phyloP scores from a whole-genome alignment of 1,284 basidiomycete genomes.

The Ganoderma sp. region DNA sequence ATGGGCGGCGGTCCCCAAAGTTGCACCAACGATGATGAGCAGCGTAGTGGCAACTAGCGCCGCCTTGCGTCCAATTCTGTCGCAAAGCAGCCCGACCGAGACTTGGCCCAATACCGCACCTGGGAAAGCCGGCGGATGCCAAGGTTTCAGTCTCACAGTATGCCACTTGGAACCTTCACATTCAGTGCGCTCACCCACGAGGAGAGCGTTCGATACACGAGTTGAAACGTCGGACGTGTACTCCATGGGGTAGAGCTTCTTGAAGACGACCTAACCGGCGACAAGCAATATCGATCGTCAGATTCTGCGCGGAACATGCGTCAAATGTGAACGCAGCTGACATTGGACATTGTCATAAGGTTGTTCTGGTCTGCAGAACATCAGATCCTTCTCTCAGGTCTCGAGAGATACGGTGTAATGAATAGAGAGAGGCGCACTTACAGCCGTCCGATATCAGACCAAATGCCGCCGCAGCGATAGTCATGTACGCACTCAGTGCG shows the following conservation, averaged over 20 bases:
- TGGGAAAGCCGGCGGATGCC: constrained; percentile 32
- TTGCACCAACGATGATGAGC: constrained; percentile 75
- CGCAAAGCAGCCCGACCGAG: constrained; percentile 70
- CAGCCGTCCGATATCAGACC: constrained; percentile 76
- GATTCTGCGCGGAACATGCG: background rate
- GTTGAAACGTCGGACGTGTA: constrained; percentile 72
- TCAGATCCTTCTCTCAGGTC: background rate
- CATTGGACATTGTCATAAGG: constrained; percentile 70
- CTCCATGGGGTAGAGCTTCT: constrained; percentile 59
- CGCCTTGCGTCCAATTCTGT: constrained; percentile 73
- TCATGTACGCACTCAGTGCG: constrained; percentile 60
- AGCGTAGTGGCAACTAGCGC: constrained; percentile 74
- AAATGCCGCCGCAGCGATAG: constrained; percentile 67
- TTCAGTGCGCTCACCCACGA: constrained; percentile 57
- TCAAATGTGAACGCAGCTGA: constrained; percentile 33
- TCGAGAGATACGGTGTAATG: background rate
- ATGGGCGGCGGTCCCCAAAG: constrained; percentile 73
- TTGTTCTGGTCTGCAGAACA: constrained; percentile 66
- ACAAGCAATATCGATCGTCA: constrained; percentile 6
- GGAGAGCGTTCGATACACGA: constrained; percentile 73
- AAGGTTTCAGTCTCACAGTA: constrained; percentile 21
- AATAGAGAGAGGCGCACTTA: constrained; percentile 40
- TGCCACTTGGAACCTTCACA: constrained; percentile 14
- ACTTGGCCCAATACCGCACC: constrained; percentile 74
- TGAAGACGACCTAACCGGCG: constrained; percentile 59